These are phyloP conservation scores for Aspergillus pseudoterreus DNA, from an alignment of 2,329 filamentous ascomycete genomes.

Conservation along the genomic window DNA sequence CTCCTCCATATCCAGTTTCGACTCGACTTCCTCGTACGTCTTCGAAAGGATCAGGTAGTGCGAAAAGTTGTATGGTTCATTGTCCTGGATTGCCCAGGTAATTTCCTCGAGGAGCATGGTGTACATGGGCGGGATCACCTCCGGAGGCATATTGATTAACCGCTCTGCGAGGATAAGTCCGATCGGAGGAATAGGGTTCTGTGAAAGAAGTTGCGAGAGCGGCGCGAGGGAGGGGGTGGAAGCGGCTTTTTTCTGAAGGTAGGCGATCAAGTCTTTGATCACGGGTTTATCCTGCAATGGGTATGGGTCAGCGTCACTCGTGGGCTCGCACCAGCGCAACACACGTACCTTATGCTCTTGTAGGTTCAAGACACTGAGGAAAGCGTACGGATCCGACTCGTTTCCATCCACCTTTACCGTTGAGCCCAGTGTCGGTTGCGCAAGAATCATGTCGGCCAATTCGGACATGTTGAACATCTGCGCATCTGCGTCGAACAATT, in stretches of 20 bases:
- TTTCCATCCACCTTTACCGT: slow-evolving; percentile 97
- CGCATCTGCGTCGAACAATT: slow-evolving; percentile 86
- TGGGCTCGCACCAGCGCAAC: background rate
- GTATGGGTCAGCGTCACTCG: background rate
- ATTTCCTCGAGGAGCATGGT: slow-evolving; percentile 91
- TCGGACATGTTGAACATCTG: slow-evolving; percentile 82
- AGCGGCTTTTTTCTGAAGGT: slow-evolving; percentile 59
- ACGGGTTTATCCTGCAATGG: slow-evolving; percentile 59
- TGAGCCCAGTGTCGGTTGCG: slow-evolving; percentile 82
- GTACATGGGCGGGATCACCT: slow-evolving; percentile 92
- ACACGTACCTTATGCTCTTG: slow-evolving; percentile 61
- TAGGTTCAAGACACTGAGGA: slow-evolving; percentile 83
- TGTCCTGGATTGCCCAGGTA: slow-evolving; percentile 78
- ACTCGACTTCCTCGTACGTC: slow-evolving; percentile 85
- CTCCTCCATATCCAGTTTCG: slow-evolving; percentile 67
- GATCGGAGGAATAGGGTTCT: slow-evolving; percentile 57
- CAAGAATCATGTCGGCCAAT: slow-evolving; percentile 79
- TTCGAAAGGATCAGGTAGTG: slow-evolving; percentile 92
- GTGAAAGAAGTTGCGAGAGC: slow-evolving; percentile 56
- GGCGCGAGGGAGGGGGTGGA: slow-evolving; percentile 54
- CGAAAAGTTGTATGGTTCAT: slow-evolving; percentile 87
- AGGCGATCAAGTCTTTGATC: slow-evolving; percentile 66
- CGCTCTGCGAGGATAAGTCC: slow-evolving; percentile 89
- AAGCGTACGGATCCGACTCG: slow-evolving; percentile 86
- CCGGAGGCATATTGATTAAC: slow-evolving; percentile 92